phyloP scores from a whole-genome alignment of 139 green algal species.

The Nannochloris sp. region DNA sequence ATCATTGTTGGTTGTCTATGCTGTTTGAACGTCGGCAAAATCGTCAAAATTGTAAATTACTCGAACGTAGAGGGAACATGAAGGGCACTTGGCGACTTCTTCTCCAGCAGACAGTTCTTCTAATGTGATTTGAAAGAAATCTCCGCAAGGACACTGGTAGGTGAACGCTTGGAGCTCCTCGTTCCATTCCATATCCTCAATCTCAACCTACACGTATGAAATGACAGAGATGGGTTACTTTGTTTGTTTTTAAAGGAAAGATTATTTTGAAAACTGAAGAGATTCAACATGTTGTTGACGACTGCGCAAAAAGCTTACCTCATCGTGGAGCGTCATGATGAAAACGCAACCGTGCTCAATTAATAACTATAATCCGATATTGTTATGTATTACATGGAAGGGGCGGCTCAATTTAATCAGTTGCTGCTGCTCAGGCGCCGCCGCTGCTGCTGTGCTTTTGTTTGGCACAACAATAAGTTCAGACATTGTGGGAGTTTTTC shows the following conservation, averaged over 20 bases:
- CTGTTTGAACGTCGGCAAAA: background rate
- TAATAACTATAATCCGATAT: no score
- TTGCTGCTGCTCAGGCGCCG: no score
- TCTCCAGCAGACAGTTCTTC: conserved; percentile 66
- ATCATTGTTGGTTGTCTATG: background rate
- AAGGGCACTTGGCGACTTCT: conserved; percentile 92
- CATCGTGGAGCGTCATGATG: conserved; percentile 31
- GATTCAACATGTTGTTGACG: background rate
- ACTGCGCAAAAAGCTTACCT: conserved; percentile 2
- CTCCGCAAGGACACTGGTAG: conserved; percentile 89
- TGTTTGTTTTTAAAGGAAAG: background rate
- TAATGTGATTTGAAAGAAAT: conserved; percentile 93
- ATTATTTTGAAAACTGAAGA: conserved; percentile 1
- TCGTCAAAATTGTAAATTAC: conserved; percentile 87
- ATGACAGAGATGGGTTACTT: background rate
- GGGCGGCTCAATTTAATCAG: no score
- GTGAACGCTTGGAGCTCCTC: conserved; percentile 85
- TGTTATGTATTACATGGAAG: no score
- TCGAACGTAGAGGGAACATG: conserved; percentile 87
- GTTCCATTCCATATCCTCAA: conserved; percentile 96
- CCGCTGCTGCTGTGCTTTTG: no score
- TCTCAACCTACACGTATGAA: conserved; percentile 90
- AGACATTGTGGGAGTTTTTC: no score
- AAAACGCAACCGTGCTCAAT: no score
- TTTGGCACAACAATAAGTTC: no score